Evolutionary conservation across 805 yeast genomes (phyloP).

Genomic region (Tetrapisispora iriomotensis): DNA sequence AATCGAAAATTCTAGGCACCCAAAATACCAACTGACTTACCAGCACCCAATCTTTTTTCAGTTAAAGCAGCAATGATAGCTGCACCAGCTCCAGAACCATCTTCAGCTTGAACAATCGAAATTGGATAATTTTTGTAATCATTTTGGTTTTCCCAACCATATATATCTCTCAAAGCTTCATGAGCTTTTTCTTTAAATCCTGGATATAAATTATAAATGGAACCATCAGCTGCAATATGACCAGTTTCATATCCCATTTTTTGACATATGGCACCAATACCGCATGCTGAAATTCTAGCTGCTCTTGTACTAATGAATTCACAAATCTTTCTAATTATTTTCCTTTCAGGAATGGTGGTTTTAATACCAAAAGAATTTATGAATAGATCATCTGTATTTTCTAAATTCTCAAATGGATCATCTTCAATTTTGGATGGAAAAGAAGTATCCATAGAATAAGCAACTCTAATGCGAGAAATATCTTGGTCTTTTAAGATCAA

Average conservation of each 20-base stretch:
- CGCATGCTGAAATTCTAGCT: slow-evolving; percentile 86
- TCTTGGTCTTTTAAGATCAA: slow-evolving; percentile 64
- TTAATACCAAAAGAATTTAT: slow-evolving; percentile 45
- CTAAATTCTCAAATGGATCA: slow-evolving; percentile 77
- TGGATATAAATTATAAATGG: slow-evolving; percentile 90
- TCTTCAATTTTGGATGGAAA: slow-evolving; percentile 80
- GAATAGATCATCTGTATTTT: slow-evolving; percentile 64
- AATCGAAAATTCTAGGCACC: too few relatives aligned
- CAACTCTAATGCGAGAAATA: slow-evolving; percentile 44
- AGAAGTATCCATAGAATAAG: slow-evolving; percentile 81
- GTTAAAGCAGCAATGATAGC: slow-evolving; percentile 96
- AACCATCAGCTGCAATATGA: slow-evolving; percentile 95
- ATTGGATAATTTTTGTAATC: slow-evolving; percentile 56
- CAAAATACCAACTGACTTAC: slow-evolving; percentile 60
- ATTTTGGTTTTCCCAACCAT: slow-evolving; percentile 53
- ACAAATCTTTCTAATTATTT: slow-evolving; percentile 69
- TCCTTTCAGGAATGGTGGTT: slow-evolving; percentile 70
- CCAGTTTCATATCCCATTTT: slow-evolving; percentile 71
- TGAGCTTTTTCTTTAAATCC: slow-evolving; percentile 85
- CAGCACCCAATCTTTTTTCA: slow-evolving; percentile 61
- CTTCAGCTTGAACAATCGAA: slow-evolving; percentile 84
- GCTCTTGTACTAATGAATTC: slow-evolving; percentile 87
- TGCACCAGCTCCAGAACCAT: slow-evolving; percentile 98
- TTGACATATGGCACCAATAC: slow-evolving; percentile 86
- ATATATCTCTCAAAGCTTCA: slow-evolving; percentile 76